A percentile compares a stretch with the other conserved stretches of the same genome.
phyloP scores from a whole-genome alignment of 345 rosid species.

The Rhizophora apiculata region DNA sequence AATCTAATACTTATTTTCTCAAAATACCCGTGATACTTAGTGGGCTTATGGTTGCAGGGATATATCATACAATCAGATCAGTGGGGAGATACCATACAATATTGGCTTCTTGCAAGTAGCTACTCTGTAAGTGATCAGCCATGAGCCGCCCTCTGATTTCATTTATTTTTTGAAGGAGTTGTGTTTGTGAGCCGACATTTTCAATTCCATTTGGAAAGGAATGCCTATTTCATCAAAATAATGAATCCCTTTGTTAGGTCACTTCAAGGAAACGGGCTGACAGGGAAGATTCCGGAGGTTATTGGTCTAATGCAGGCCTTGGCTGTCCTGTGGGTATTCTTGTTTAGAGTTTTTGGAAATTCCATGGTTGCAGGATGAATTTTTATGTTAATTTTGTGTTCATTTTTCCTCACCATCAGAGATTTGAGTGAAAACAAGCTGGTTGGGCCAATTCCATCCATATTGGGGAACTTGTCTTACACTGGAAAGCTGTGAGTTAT shows the following conservation, averaged over 20 bases:
- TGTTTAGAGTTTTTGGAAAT: background rate
- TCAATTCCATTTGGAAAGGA: background rate
- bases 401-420: constrained; percentile 23
- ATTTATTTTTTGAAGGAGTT: background rate
- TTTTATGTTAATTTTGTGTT: background rate
- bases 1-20: too few relatives aligned
- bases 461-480: constrained; percentile 86
- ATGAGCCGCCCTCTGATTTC: background rate
- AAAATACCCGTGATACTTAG: background rate
- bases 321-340: constrained; percentile 74
- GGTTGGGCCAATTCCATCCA: constrained; percentile 78
- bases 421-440: constrained; percentile 93
- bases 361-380: too few relatives aligned
- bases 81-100: constrained; percentile 89
- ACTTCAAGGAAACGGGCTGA: constrained; percentile 76
- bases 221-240: background rate
- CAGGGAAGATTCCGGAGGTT: constrained; percentile 81
- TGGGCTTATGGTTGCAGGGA: constrained; percentile 43
- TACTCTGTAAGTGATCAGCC: constrained; percentile 60
- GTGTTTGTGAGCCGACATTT: background rate
- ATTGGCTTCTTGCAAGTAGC: constrained; percentile 98
- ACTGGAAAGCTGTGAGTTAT: constrained; percentile 83
- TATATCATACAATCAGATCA: constrained; percentile 76
- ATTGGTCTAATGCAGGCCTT: constrained; percentile 98
- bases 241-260: constrained; percentile 43